These are phyloP conservation scores for Dipodascopsis tothii DNA, from an alignment of 805 yeast species.

Conservation along the genomic window DNA sequence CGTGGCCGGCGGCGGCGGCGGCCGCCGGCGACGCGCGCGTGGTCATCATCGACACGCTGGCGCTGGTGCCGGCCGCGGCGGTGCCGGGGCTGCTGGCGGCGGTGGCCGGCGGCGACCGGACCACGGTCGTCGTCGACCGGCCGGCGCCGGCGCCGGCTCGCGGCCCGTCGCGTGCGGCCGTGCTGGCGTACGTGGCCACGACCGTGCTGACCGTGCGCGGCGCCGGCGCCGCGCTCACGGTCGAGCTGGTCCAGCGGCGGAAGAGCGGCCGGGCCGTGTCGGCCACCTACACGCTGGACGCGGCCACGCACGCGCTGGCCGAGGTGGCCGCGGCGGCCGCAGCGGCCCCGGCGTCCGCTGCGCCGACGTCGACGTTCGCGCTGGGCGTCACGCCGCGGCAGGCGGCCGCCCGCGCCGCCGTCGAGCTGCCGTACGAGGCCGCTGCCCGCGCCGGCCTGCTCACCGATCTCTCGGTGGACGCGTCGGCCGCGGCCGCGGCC, in stretches of 20 bases:
- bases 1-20: no score
- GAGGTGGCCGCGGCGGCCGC: no score
- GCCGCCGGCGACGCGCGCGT: no score
- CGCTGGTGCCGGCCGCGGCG: neutral
- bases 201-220: constrained; percentile 52
- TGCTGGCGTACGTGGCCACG: constrained; percentile 67
- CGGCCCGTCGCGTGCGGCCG: constrained; percentile 47
- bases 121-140: no score
- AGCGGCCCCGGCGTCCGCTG: no score
- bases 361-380: constrained; percentile 65
- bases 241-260: constrained; percentile 59
- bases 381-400: constrained; percentile 69
- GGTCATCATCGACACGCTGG: neutral
- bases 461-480: constrained; percentile 43
- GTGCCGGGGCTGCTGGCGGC: neutral
- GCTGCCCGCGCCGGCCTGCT: neutral
- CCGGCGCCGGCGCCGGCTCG: no score
- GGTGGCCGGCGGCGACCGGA: constrained; percentile 1
- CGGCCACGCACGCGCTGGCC: constrained; percentile 39
- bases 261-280: constrained; percentile 74
- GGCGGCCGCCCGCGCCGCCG: constrained; percentile 68
- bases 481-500: constrained; percentile 52
- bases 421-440: constrained; percentile 66
- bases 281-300: constrained; percentile 49
- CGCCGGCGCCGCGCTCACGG: constrained; percentile 36